These are phyloP conservation scores for Austroboletus eburneus DNA, from an alignment of 768 basidiomycete species.

Conservation along the genomic window DNA sequence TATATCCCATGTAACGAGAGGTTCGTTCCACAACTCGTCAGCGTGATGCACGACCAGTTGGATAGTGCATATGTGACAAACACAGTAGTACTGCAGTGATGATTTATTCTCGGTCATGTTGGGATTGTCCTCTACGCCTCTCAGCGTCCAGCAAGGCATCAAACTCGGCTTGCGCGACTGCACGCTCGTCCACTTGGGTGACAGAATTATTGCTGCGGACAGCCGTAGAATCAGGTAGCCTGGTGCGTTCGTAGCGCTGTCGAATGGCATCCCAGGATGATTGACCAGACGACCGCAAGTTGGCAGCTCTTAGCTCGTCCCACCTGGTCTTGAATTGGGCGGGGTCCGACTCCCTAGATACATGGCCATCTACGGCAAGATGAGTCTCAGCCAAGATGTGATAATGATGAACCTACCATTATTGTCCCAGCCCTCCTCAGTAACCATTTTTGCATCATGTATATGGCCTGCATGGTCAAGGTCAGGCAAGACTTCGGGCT, in stretches of 20 bases:
- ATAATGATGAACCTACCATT: conserved; percentile 12
- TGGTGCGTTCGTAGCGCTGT: conserved; percentile 46
- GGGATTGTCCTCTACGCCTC: conserved; percentile 35
- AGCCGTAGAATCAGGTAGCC: conserved; percentile 11
- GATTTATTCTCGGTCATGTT: conserved; percentile 10
- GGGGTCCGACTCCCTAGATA: conserved; percentile 5
- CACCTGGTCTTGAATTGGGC: conserved; percentile 40
- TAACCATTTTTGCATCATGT: conserved; percentile 4
- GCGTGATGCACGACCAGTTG: neutral
- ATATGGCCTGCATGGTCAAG: conserved; percentile 1
- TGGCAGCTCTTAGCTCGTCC: conserved; percentile 63
- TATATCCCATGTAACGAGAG: conserved; percentile 2
- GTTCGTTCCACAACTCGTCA: no score
- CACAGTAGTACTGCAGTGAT: neutral
- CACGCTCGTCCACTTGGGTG: conserved; percentile 32
- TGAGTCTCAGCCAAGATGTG: neutral
- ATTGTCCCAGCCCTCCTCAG: conserved; percentile 17
- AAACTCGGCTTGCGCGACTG: conserved; percentile 50
- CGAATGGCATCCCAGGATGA: conserved; percentile 71
- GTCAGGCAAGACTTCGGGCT: conserved; percentile 7
- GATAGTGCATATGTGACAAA: neutral
- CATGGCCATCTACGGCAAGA: conserved; percentile 1
- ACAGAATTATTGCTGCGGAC: conserved; percentile 4
- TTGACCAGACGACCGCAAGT: conserved; percentile 36
- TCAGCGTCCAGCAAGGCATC: conserved; percentile 59